phyloP scores from a whole-genome alignment of 2,329 filamentous ascomycete species.

The Zelopaecilomyces penicillatus region DNA sequence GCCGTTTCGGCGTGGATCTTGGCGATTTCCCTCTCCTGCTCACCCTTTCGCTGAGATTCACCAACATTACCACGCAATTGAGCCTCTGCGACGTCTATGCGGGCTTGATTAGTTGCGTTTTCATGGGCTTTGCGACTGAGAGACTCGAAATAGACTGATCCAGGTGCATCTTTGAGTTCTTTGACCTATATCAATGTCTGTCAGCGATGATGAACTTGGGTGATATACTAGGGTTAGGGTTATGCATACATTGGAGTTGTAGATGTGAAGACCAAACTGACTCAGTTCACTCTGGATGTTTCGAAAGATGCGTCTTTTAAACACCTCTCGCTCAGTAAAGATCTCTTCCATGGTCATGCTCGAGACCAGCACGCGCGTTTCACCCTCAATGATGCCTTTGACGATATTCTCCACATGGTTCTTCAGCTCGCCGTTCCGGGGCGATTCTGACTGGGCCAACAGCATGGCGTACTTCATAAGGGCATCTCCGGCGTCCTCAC shows the following conservation, averaged over 20 bases:
- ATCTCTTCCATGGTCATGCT: constrained; percentile 93
- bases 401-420: constrained; percentile 74
- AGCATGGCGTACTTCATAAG: constrained; percentile 78
- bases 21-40: constrained; percentile 77
- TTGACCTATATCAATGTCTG: constrained; percentile 41
- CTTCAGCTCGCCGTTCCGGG: constrained; percentile 26
- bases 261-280: constrained; percentile 71
- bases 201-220: background rate
- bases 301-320: constrained; percentile 66
- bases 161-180: constrained; percentile 74
- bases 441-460: constrained; percentile 55
- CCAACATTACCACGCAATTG: constrained; percentile 62
- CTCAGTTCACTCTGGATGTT: constrained; percentile 73
- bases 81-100: constrained; percentile 57
- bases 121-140: constrained; percentile 78
- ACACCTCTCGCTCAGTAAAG: constrained; percentile 67
- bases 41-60: constrained; percentile 68
- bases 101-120: constrained; percentile 72
- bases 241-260: constrained; percentile 49
- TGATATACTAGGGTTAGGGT: too few relatives aligned
- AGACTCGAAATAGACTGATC: constrained; percentile 75
- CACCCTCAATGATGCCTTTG: constrained; percentile 84
- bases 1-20: constrained; percentile 83
- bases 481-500: constrained; percentile 49
- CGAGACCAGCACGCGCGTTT: constrained; percentile 73